Evolutionary conservation across 208 protist genomes (phyloP), one percentile per base, ranked within the genome.

Genomic region (Willaertia magna): DNA sequence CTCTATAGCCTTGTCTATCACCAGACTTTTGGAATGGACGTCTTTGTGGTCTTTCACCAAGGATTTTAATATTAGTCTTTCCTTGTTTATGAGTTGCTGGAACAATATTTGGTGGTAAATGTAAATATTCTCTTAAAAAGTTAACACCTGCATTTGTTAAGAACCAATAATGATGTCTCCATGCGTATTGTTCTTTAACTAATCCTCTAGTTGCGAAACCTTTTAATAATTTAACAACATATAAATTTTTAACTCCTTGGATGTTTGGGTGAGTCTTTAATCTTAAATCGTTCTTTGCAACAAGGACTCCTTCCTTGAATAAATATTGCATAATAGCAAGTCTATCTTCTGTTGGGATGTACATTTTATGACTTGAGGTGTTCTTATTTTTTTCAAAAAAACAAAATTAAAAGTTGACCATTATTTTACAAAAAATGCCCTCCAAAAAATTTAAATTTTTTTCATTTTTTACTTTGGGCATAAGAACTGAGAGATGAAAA

Each of bases 91-190:
- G 55, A 12, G 78, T 83, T 26, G 43, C 46, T 83, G 96, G 96
- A 83, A 97, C 92, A 75, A 93, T 91, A 81, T 90, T 91, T 20
- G 88, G 86, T 81, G 93, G 90, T n/a, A 97, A 91, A 90, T 95
- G 92, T 75, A 98, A 93, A 91, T 95, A 96, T 52, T 93, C 90
- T 86, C 96, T 93, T 86, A 98, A 91, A 91, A 96, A 97, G 75
- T 93, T 90, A 79, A 98, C 89, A 88, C 96, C 96, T 79, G 93
- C 91, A 84, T 96, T 92, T 89, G 86, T 92, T 85, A 98, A 93
- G 86, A 91, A 94, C 93, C 93, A 97, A 93, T 98, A 98, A 92
- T 94, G 96, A 89, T 97, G 92, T 89, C 93, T 92, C 95, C 94
- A 98, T 84, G 93, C 93, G 87, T 95, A 98, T 89, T 94, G 90